Percentiles rank a stretch among this genome's conserved stretches.
Evolutionary conservation across 257 asterid genomes (phyloP).

Genomic region (Hygrophila difformis): DNA sequence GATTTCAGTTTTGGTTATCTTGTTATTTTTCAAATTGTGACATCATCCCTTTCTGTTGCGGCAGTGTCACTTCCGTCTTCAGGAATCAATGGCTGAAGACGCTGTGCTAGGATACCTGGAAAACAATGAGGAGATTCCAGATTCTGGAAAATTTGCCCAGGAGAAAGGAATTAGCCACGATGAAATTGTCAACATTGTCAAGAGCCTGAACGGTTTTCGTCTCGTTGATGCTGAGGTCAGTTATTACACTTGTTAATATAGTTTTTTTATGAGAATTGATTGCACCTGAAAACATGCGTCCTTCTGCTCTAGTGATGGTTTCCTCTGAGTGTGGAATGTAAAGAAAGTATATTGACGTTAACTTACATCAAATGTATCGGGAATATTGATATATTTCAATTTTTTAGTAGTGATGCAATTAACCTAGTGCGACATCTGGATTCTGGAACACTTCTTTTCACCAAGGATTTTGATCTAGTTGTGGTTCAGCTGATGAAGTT

Average conservation of each 20-base stretch:
- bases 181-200: constrained; percentile 73
- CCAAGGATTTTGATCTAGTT: not conserved
- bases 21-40: too few relatives aligned
- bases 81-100: constrained; percentile 64
- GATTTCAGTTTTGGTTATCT: too few relatives aligned
- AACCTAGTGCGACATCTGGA: not conserved
- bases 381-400: not conserved
- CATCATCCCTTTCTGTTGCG: not conserved
- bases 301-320: too few relatives aligned
- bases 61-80: not conserved
- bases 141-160: constrained; percentile 64
- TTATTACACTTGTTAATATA: too few relatives aligned
- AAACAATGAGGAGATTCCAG: constrained; percentile 45
- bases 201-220: constrained; percentile 72
- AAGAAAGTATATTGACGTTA: not conserved
- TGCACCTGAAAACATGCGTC: too few relatives aligned
- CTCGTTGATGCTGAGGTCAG: constrained; percentile 63
- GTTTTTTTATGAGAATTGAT: not conserved
- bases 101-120: constrained; percentile 61
- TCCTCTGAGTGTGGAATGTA: not conserved
- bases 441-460: not conserved
- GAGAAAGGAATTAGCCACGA: constrained; percentile 67
- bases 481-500: constrained; percentile 13
- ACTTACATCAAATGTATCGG: not conserved
- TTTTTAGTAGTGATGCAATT: not conserved